These are phyloP conservation scores for Cardamine resedifolia DNA, from an alignment of 345 rosid genomes.

Conservation along the genomic window DNA sequence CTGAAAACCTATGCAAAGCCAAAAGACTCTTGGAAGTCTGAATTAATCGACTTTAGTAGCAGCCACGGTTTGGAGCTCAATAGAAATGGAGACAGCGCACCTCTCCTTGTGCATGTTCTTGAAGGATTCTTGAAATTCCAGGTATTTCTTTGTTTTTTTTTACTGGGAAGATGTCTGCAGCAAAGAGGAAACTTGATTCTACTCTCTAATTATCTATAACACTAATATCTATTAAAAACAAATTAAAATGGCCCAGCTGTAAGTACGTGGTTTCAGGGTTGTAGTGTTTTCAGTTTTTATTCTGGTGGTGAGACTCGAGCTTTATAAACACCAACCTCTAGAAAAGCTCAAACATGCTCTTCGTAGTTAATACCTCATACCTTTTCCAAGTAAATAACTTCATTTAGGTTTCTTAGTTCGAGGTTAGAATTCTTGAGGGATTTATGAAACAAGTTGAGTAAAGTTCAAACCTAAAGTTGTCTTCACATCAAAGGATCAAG, in stretches of 20 bases:
- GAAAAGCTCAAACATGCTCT: not conserved
- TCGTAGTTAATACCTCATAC: not conserved
- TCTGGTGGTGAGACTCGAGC: constrained; percentile 10
- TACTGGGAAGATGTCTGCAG: not conserved
- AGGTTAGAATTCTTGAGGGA: not conserved
- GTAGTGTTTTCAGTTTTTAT: not conserved
- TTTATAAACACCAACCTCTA: not conserved
- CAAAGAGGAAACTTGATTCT: not conserved
- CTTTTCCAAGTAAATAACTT: constrained; percentile 4
- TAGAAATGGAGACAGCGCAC: constrained; percentile 82
- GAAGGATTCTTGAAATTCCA: constrained; percentile 90
- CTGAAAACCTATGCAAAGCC: constrained; percentile 47
- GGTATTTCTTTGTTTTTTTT: constrained; percentile 41
- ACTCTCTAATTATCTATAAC: no score
- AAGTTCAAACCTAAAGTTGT: not conserved
- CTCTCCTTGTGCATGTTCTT: constrained; percentile 83
- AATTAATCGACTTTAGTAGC: constrained; percentile 76
- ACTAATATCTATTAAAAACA: no score
- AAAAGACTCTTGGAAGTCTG: constrained; percentile 91
- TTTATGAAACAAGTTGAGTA: not conserved
- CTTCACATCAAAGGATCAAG: not conserved
- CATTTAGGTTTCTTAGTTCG: not conserved
- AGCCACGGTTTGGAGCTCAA: constrained; percentile 80
- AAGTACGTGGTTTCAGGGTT: no score
- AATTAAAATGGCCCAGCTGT: no score